Evolutionary conservation across 768 basidiomycete genomes (phyloP), one percentile per base, ranked within the genome.

Genomic region (Hemileccinum impolitum): DNA sequence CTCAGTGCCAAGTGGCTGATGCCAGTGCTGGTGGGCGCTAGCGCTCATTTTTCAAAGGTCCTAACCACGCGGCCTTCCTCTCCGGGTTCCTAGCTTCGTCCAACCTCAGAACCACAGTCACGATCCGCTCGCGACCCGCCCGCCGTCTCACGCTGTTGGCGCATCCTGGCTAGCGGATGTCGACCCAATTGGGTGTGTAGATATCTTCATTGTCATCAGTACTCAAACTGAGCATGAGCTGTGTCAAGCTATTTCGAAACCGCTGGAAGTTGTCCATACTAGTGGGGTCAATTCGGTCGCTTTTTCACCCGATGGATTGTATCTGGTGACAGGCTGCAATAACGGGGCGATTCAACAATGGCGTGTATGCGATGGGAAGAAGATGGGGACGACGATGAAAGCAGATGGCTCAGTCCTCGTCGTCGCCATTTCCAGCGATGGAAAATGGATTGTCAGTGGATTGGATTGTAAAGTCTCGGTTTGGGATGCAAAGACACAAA

Each of bases 361-460:
- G 56, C 36, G 40, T 25, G 25, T 58, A 1, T 7, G 35, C 34
- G 47, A 57, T 17, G 47, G 56, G n/a, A 25, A 30, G 30, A 53
- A 46, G 31, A 35, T 36, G 6, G 54, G 54, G n/a, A 25, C 28
- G 28, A 35, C 46, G 40, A 58, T 57, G 47, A 46, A 43, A 6
- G 44, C 47, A 25, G 43, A 38, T 4, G 37, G 41, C 13, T 41
- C 55, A 2, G 37, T 53, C 14, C 40, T 57, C 19, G 49, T 51
- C 12, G 52, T 54, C 25, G 46, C 48, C 1, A 21, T 55, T 36
- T 58, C 56, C 26, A 51, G 32, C 1, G 52, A 58, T 19, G 52
- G 48, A 39, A 58, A 48, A 21, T 55, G 57, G 57, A 43, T 58
- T 4, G 25, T 59, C 1, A 51, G 44, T 34, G 57, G 52, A 17